Evolutionary conservation across 768 basidiomycete genomes (phyloP).

Genomic region (Leccinum ochraceum): DNA sequence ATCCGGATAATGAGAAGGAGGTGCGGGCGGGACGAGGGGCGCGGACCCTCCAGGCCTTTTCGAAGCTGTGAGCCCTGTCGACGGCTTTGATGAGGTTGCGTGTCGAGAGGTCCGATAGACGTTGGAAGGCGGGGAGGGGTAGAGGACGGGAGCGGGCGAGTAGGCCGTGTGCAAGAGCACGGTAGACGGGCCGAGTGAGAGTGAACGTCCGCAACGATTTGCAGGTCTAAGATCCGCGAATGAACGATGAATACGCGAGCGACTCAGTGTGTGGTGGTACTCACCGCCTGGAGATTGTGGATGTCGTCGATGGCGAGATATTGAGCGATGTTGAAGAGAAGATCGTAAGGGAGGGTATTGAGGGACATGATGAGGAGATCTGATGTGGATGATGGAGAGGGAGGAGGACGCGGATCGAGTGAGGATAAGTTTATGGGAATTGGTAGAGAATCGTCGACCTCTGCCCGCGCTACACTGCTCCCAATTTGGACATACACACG

Average conservation of each 20-base stretch:
- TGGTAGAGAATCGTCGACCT: not conserved
- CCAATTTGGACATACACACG: not conserved
- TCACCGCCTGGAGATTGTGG: constrained; percentile 60
- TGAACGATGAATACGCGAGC: not conserved
- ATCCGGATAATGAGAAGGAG: constrained; percentile 30
- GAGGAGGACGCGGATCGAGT: constrained; percentile 14
- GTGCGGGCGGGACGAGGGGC: constrained; percentile 51
- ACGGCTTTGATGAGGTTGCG: constrained; percentile 62
- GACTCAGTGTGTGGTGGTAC: constrained; percentile 23
- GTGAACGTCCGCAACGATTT: constrained; percentile 60
- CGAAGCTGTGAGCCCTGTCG: constrained; percentile 60
- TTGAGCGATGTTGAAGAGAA: constrained; percentile 65
- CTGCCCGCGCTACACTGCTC: not conserved
- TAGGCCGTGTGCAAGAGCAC: constrained; percentile 60
- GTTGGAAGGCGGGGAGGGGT: constrained; percentile 69
- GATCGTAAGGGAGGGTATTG: constrained; percentile 62
- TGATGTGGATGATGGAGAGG: not conserved
- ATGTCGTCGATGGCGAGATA: constrained; percentile 64
- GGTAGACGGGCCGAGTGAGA: constrained; percentile 67
- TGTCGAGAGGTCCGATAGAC: constrained; percentile 64
- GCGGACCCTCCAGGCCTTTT: constrained; percentile 60
- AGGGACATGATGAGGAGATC: constrained; percentile 30
- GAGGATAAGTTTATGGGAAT: constrained; percentile 14
- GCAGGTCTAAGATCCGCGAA: constrained; percentile 48
- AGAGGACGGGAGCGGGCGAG: constrained; percentile 67